phyloP scores from a whole-genome alignment of 2,329 filamentous ascomycete species.

The Xylariaceae sp. region DNA sequence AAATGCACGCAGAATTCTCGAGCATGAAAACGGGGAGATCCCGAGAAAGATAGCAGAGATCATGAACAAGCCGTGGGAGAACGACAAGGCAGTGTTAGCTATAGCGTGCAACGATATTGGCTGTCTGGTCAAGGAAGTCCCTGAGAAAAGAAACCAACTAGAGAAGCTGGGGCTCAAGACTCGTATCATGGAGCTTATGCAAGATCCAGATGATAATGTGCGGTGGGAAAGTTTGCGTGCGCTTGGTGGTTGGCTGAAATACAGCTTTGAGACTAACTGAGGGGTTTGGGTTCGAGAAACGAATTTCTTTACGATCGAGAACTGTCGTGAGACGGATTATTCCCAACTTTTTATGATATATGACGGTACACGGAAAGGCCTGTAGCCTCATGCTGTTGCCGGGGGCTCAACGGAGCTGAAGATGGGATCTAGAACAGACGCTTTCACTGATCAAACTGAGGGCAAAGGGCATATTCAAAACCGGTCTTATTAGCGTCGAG shows the following conservation, averaged over 20 bases:
- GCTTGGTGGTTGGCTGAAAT: constrained; percentile 62
- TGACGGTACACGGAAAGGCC: neutral
- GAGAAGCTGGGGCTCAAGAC: constrained; percentile 82
- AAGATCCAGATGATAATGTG: constrained; percentile 78
- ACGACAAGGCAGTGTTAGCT: constrained; percentile 80
- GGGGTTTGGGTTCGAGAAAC: neutral
- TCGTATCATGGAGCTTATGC: constrained; percentile 90
- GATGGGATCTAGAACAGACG: neutral
- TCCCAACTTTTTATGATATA: neutral
- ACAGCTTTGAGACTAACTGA: constrained; percentile 48
- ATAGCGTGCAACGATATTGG: constrained; percentile 92
- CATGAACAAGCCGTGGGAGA: constrained; percentile 65
- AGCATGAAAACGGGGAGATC: constrained; percentile 73
- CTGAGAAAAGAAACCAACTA: constrained; percentile 71
- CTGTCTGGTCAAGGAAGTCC: constrained; percentile 81
- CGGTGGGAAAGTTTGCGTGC: constrained; percentile 89
- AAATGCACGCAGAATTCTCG: constrained; percentile 80
- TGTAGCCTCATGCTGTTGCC: too few species aligned
- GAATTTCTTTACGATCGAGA: constrained; percentile 10
- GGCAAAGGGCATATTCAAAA: neutral
- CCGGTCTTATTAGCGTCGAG: constrained; percentile 1
- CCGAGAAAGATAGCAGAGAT: constrained; percentile 81
- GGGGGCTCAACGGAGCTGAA: neutral
- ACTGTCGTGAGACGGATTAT: neutral
- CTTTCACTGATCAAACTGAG: neutral